Percentiles rank a stretch among this genome's conserved stretches.
Conservation (phyloP, 768 basidiomycete species). For the Amanita inopinata region DNA sequence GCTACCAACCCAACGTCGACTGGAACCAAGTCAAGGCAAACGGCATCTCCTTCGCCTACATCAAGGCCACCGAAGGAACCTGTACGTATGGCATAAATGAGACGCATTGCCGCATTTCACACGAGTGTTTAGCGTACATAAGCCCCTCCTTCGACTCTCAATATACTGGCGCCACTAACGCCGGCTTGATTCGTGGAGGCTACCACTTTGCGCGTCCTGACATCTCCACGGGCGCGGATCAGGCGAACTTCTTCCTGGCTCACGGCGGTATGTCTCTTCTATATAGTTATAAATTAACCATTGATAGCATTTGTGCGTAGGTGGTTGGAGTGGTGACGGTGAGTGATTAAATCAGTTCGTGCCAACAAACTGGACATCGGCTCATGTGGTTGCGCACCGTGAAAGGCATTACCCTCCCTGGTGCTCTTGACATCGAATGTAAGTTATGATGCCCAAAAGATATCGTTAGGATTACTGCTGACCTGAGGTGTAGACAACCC, state of each 20-base stretch:
- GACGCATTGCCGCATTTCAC: too few relatives aligned
- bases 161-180: conserved; percentile 45
- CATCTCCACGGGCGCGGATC: conserved; percentile 40
- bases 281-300: too few relatives aligned
- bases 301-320: conserved; percentile 15
- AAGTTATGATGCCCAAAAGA: conserved; percentile 12
- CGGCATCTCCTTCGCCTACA: conserved; percentile 46
- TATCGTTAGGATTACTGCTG: not conserved
- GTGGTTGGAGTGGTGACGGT: conserved; percentile 43
- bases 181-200: conserved; percentile 45
- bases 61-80: conserved; percentile 60
- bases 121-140: conserved; percentile 21
- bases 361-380: too few relatives aligned
- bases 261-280: conserved; percentile 34
- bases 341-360: conserved; percentile 2
- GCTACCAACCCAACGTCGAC: conserved; percentile 36
- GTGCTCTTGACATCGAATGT: conserved; percentile 58
- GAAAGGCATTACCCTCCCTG: conserved; percentile 42
- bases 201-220: conserved; percentile 57
- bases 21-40: conserved; percentile 42
- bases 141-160: conserved; percentile 36
- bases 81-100: conserved; percentile 19
- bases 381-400: not conserved
- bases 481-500: conserved; percentile 35
- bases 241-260: conserved; percentile 49